Evolutionary conservation across 2,329 filamentous ascomycete species (phyloP).

Genomic region (Penicillium sp.): DNA sequence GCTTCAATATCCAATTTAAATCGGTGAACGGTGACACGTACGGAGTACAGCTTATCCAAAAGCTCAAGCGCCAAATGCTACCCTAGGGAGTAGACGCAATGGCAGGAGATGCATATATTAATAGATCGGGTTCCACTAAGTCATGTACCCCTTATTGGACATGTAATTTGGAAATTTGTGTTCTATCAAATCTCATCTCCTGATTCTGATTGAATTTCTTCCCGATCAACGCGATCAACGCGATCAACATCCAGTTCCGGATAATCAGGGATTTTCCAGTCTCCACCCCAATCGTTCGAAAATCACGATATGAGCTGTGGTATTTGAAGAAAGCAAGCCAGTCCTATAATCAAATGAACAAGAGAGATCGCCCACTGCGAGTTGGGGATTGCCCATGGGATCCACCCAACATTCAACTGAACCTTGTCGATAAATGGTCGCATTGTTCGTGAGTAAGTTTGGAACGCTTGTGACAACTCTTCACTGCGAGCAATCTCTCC

Average conservation of each 20-base stretch:
- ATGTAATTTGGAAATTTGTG: background rate
- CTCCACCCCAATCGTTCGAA: no score
- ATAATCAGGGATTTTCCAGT: conserved; percentile 25
- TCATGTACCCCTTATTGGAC: background rate
- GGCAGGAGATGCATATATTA: background rate
- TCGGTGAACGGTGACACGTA: background rate
- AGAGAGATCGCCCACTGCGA: conserved; percentile 11
- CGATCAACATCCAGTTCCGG: conserved; percentile 1
- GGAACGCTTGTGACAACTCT: no score
- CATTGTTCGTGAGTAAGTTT: no score
- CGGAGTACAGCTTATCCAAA: background rate
- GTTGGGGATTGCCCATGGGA: conserved; percentile 17
- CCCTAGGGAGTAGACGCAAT: background rate
- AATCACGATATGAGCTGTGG: no score
- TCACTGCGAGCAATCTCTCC: no score
- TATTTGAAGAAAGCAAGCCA: no score
- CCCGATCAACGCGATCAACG: background rate
- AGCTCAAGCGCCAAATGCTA: background rate
- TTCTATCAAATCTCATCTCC: background rate
- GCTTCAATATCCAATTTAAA: background rate
- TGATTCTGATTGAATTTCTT: background rate
- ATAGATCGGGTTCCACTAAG: background rate
- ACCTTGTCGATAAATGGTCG: no score
- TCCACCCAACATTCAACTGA: conserved; percentile 7
- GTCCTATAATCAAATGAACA: no score